Evolutionary conservation across 768 basidiomycete species (phyloP).

Genomic region (Strobilomyces echinocephalus): DNA sequence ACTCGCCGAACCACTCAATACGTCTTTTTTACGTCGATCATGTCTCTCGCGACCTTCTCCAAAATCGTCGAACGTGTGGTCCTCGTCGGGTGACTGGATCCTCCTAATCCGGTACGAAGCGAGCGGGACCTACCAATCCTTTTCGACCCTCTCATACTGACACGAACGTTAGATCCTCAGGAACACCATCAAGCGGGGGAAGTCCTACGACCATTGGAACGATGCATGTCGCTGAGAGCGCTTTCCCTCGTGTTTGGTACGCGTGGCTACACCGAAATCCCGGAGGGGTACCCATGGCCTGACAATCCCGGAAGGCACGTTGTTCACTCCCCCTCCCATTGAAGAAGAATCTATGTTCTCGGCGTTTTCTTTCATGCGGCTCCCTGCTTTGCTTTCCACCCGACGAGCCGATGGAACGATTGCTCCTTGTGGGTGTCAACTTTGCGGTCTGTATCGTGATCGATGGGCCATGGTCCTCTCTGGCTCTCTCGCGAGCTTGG

Average conservation of each 20-base stretch:
- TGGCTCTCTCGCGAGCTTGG: no score
- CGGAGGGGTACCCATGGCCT: background rate
- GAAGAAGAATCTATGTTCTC: background rate
- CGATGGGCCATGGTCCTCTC: no score
- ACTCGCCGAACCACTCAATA: slow-evolving; percentile 31
- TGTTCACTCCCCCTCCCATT: background rate
- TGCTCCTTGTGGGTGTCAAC: no score
- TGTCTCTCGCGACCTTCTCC: slow-evolving; percentile 69
- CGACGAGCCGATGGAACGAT: background rate
- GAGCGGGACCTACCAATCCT: slow-evolving; percentile 59
- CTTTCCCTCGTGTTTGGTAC: background rate
- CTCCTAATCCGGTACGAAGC: slow-evolving; percentile 88
- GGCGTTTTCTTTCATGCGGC: background rate
- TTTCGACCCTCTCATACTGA: background rate
- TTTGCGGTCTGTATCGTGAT: no score
- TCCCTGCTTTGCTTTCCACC: background rate
- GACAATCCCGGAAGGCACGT: background rate
- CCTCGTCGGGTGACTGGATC: slow-evolving; percentile 79
- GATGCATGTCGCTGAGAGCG: background rate
- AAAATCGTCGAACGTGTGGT: slow-evolving; percentile 84
- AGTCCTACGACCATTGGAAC: background rate
- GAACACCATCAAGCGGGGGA: background rate
- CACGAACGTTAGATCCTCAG: slow-evolving; percentile 52
- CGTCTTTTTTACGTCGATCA: slow-evolving; percentile 74
- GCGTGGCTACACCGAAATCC: background rate